Evolutionary conservation across 768 basidiomycete genomes (phyloP).

Genomic region (Heimioporus sp.): DNA sequence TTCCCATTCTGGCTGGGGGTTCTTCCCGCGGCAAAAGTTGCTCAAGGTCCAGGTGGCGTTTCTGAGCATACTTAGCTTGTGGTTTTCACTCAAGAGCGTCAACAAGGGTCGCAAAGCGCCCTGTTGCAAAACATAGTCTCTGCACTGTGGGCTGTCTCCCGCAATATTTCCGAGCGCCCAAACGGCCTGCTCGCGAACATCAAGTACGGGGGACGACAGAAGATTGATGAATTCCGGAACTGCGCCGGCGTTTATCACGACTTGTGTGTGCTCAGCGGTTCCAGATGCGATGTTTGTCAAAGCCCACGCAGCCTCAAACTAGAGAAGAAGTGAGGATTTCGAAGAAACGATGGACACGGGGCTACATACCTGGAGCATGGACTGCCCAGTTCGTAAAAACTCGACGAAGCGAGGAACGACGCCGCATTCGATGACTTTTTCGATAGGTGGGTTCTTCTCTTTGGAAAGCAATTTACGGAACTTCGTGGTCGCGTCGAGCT

Average conservation of each 20-base stretch:
- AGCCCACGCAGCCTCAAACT: slow-evolving; percentile 99
- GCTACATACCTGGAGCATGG: slow-evolving; percentile 75
- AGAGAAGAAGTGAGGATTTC: slow-evolving; percentile 2
- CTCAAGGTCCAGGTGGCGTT: slow-evolving; percentile 99
- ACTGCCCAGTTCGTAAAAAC: slow-evolving; percentile 77
- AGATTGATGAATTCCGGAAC: slow-evolving; percentile 98
- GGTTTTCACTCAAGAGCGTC: slow-evolving; percentile 87
- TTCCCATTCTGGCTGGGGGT: slow-evolving; percentile 98
- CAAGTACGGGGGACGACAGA: slow-evolving; percentile 88
- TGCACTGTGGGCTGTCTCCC: slow-evolving; percentile 95
- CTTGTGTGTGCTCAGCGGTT: slow-evolving; percentile 97
- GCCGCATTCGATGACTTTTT: slow-evolving; percentile 95
- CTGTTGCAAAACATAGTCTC: slow-evolving; percentile 93
- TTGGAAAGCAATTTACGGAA: slow-evolving; percentile 98
- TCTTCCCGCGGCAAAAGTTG: slow-evolving; percentile 99
- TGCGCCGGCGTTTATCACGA: slow-evolving; percentile 91
- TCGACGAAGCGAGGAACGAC: slow-evolving; percentile 97
- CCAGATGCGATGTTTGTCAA: slow-evolving; percentile 98
- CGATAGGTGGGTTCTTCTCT: slow-evolving; percentile 99
- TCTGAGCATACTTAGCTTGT: slow-evolving; percentile 97
- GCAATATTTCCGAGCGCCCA: slow-evolving; percentile 99
- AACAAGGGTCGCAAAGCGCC: slow-evolving; percentile 93
- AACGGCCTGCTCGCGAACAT: slow-evolving; percentile 98
- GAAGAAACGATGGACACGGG: slow-evolving; percentile 3
- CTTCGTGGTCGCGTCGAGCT: slow-evolving; percentile 95